Base-by-base conservation (phyloP, 257 asterid species). In the Solanum appendiculatum region DNA sequence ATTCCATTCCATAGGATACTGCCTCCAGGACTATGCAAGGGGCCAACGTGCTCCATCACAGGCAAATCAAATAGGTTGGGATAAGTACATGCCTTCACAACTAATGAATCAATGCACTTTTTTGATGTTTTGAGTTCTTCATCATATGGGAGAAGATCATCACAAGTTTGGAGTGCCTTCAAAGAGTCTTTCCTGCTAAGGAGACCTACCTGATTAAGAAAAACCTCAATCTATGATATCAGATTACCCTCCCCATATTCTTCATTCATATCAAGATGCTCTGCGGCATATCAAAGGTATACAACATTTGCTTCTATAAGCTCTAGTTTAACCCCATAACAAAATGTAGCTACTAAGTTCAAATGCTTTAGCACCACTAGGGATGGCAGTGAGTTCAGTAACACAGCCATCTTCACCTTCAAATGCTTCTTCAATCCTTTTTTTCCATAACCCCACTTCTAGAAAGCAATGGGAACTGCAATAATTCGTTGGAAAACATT, bases 1-100 rank as follows among this genome's bases (percentile, higher is more conserved):
- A 96, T 95, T 69, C 99, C 99, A 66, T 96, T 96, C 99, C 99
- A 96, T 89, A 96, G 73, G 40, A 96, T 93, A 77, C 98, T 95
- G 13, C 99, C 98, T 33, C 99, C 98, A 0, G 99, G 99, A 81
- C 99, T 96, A 92, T 96, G 99, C 98, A 96, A 93, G n/a, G 95
- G 98, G 25, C 97, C 98, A 58, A 96, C 94, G 27, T 91, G 96
- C 94, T 96, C 99, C 94, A 86, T 89, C 86, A 95, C 88, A 6
- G 99, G 98, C 99, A 98, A 96, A 39, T 98, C 98, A 46, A 96
- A 95, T 31, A 96, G 91, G 86, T 92, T 91, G 0, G 98, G 99
- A 89, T 94, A 98, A 1, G 96, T 89, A 82, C 93, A 92, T 1
- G 98, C 98, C 93, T 93, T 94, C 84, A 92, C 89, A 74, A 98